Conservation (phyloP, 2,329 filamentous ascomycete genomes). For the Phoma sp. region DNA sequence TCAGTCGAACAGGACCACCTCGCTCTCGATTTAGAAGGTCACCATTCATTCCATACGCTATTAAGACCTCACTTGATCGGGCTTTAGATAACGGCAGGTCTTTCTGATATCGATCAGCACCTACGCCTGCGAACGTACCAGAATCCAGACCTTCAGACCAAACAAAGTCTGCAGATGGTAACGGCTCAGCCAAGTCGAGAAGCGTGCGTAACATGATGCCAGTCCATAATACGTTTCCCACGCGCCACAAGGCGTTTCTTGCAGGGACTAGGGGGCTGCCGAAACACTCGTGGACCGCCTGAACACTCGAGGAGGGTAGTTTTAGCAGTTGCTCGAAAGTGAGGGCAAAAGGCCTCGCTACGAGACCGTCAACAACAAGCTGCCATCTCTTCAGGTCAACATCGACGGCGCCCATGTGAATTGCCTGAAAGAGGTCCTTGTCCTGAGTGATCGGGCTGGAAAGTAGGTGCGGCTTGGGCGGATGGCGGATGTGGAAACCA, state of each 20-base stretch:
- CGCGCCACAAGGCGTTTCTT: conserved; percentile 34
- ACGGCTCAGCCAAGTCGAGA: conserved; percentile 25
- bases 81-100: conserved; percentile 40
- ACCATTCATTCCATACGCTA: conserved; percentile 39
- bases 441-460: conserved; percentile 32
- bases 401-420: conserved; percentile 44
- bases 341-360: conserved; percentile 34
- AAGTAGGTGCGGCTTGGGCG: conserved; percentile 37
- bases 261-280: conserved; percentile 43
- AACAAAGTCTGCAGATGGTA: conserved; percentile 23
- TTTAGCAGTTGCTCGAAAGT: conserved; percentile 31
- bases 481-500: conserved; percentile 30
- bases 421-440: conserved; percentile 43
- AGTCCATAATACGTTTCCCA: conserved; percentile 47
- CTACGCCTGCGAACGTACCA: conserved; percentile 31
- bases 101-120: conserved; percentile 41
- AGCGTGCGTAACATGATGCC: conserved; percentile 37
- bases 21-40: conserved; percentile 25
- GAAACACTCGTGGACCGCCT: conserved; percentile 47
- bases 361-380: conserved; percentile 41
- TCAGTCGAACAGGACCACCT: conserved; percentile 39
- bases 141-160: conserved; percentile 41
- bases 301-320: conserved; percentile 33
- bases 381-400: conserved; percentile 36
- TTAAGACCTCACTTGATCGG: conserved; percentile 27